These are phyloP conservation scores for Vitis hybrid DNA, from an alignment of 177 flowering plant genomes.

Conservation along the genomic window DNA sequence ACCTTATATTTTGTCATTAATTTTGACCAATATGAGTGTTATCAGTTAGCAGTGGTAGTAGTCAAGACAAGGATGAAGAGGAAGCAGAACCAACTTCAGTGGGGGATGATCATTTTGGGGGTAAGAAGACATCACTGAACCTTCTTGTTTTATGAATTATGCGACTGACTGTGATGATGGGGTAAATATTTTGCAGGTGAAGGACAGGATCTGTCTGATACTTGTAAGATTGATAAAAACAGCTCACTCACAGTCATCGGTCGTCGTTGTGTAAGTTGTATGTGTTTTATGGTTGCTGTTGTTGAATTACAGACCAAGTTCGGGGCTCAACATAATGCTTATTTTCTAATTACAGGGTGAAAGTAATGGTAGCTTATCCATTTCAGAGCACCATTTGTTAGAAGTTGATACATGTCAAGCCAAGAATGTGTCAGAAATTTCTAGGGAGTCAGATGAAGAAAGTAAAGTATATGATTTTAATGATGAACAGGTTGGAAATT, in stretches of 20 bases:
- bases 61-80: conserved; percentile 38
- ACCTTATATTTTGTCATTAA: conserved; percentile 3
- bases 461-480: conserved; percentile 38
- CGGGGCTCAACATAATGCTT: conserved; percentile 25
- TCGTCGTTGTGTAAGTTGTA: conserved; percentile 80
- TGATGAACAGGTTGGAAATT: conserved; percentile 64
- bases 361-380: conserved; percentile 47
- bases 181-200: conserved; percentile 30
- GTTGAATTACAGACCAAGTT: conserved; percentile 8
- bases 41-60: conserved; percentile 58
- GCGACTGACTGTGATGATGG: conserved; percentile 6
- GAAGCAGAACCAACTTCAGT: conserved; percentile 15
- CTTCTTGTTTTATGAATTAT: not conserved
- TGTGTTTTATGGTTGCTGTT: conserved; percentile 37
- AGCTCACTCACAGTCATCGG: conserved; percentile 23
- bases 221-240: conserved; percentile 15
- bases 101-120: conserved; percentile 23
- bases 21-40: conserved; percentile 16
- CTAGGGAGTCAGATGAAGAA: conserved; percentile 28
- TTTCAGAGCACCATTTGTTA: conserved; percentile 24
- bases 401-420: conserved; percentile 23
- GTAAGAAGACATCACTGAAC: conserved; percentile 25
- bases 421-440: conserved; percentile 20
- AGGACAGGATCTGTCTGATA: conserved; percentile 24
- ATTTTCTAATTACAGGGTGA: conserved; percentile 44